Evolutionary conservation across 495 filamentous ascomycete genomes (phyloP).

Genomic region (Letharia lupina): DNA sequence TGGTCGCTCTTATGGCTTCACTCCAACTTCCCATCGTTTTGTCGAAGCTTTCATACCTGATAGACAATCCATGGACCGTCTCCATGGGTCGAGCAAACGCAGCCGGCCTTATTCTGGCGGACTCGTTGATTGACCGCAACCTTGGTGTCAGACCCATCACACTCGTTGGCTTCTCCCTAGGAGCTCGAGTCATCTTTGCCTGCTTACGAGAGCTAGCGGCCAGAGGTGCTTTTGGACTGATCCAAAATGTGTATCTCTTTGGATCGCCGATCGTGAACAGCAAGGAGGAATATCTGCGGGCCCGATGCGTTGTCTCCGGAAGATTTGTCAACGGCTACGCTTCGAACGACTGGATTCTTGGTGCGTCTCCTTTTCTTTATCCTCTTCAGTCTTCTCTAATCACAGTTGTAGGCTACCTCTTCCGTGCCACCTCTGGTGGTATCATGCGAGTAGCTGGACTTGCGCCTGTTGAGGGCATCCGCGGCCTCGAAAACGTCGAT

Average conservation of each 20-base stretch:
- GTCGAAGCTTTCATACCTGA: slow-evolving; percentile 90
- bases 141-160: slow-evolving; percentile 87
- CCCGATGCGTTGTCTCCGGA: slow-evolving; percentile 73
- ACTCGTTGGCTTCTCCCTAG: slow-evolving; percentile 92
- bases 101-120: slow-evolving; percentile 88
- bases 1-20: slow-evolving; percentile 84
- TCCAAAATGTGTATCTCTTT: slow-evolving; percentile 95
- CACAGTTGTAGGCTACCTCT: slow-evolving; percentile 60
- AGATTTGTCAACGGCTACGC: slow-evolving; percentile 93
- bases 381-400: background rate
- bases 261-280: slow-evolving; percentile 88
- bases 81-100: slow-evolving; percentile 81
- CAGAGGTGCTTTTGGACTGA: slow-evolving; percentile 78
- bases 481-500: slow-evolving; percentile 82
- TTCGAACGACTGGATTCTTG: slow-evolving; percentile 93
- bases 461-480: slow-evolving; percentile 64
- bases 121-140: slow-evolving; percentile 87
- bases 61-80: slow-evolving; percentile 97
- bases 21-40: slow-evolving; percentile 88
- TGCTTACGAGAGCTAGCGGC: slow-evolving; percentile 81
- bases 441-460: slow-evolving; percentile 90
- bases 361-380: slow-evolving; percentile 23
- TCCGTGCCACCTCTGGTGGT: slow-evolving; percentile 87
- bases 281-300: slow-evolving; percentile 80
- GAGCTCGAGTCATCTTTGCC: slow-evolving; percentile 85